Conservation (phyloP, 148 eudicot genomes). For the Fagopyrum tataricum region DNA sequence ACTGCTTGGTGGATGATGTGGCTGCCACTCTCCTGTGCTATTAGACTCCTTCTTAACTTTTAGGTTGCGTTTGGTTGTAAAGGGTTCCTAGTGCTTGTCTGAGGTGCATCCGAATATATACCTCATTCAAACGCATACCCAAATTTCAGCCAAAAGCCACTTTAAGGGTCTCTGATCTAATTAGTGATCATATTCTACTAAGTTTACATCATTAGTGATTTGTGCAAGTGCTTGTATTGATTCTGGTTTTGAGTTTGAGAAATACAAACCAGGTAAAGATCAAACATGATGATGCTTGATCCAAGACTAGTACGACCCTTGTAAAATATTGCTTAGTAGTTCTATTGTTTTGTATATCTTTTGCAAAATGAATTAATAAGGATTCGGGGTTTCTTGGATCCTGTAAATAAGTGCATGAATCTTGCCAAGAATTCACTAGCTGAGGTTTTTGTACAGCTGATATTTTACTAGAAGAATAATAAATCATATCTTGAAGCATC, state of each 20-base stretch:
- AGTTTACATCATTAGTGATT: background rate
- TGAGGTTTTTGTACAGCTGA: constrained; percentile 3
- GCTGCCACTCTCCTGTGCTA: background rate
- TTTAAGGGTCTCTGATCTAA: background rate
- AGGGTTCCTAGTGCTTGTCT: background rate
- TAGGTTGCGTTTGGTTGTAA: constrained; percentile 6
- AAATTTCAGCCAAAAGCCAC: background rate
- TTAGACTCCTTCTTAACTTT: constrained; percentile 7
- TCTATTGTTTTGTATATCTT: background rate
- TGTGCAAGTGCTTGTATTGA: background rate
- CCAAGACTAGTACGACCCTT: background rate
- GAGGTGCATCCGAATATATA: background rate
- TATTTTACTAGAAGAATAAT: background rate
- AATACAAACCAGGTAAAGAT: background rate
- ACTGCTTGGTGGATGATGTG: constrained; percentile 1
- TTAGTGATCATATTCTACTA: background rate
- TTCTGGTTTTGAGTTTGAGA: background rate
- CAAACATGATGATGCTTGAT: constrained; percentile 2
- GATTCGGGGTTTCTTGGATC: constrained; percentile 2
- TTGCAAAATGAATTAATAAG: background rate
- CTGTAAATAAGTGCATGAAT: constrained; percentile 3
- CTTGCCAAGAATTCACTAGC: background rate
- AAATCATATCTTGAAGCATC: background rate
- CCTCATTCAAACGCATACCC: background rate
- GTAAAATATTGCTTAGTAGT: background rate